Conservation (phyloP, 805 yeast species). For the Debaryomyces tyrocola region DNA sequence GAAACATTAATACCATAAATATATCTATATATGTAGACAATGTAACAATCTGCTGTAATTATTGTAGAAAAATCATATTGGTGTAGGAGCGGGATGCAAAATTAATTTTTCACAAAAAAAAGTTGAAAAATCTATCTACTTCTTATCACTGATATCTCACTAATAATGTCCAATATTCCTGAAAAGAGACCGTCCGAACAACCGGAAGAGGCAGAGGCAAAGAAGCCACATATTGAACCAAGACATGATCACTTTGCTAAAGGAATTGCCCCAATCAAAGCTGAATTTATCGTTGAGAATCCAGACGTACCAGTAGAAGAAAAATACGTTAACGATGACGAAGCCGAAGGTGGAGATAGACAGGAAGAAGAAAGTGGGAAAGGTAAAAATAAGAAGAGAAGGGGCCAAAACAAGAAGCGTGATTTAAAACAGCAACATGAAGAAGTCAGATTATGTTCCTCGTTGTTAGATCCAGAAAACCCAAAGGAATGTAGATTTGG, state of each 20-base stretch:
- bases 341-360: constrained; percentile 46
- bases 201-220: constrained; percentile 13
- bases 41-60: no score
- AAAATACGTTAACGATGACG: constrained; percentile 35
- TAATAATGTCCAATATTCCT: neutral
- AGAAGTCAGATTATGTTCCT: constrained; percentile 61
- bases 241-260: constrained; percentile 31
- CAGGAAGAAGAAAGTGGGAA: constrained; percentile 30
- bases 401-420: constrained; percentile 85
- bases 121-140: no score
- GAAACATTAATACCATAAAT: no score
- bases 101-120: neutral
- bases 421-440: constrained; percentile 72
- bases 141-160: no score
- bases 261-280: constrained; percentile 77
- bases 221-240: constrained; percentile 19
- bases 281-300: constrained; percentile 62
- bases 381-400: constrained; percentile 42
- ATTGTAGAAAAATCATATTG: no score
- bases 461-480: constrained; percentile 55
- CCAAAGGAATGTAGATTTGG: constrained; percentile 59
- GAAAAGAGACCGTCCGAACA: constrained; percentile 16
- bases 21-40: no score
- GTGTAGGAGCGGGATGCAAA: neutral
- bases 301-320: constrained; percentile 41